These are phyloP conservation scores for Penicillium sp. DNA, from an alignment of 2,329 filamentous ascomycete genomes.

Conservation along the genomic window DNA sequence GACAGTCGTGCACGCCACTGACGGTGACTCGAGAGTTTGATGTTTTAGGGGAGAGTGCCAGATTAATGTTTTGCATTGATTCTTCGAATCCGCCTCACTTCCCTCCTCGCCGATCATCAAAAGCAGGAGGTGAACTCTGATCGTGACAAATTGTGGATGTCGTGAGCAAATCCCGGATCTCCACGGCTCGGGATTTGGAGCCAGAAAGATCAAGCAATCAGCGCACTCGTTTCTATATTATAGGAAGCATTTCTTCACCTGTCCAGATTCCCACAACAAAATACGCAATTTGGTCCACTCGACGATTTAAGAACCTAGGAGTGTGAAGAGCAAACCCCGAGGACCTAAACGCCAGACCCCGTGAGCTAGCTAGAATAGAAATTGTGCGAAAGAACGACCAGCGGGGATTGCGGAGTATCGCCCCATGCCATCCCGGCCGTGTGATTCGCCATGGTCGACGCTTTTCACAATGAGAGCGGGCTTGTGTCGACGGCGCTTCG, in stretches of 20 bases:
- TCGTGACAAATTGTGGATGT: constrained; percentile 14
- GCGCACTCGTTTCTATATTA: constrained; percentile 31
- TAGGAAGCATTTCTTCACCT: constrained; percentile 4
- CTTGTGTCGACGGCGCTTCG: constrained; percentile 26
- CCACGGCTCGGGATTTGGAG: constrained; percentile 36
- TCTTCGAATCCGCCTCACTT: background rate
- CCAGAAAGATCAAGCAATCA: constrained; percentile 31
- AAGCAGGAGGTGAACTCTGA: background rate
- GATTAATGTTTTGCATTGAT: background rate
- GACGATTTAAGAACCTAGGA: background rate
- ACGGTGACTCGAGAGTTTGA: background rate
- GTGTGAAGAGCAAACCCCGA: background rate
- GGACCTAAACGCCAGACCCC: background rate
- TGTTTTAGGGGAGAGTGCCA: constrained; percentile 2
- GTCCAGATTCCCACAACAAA: background rate
- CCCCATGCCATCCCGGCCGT: constrained; percentile 14
- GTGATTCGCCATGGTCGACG: constrained; percentile 25
- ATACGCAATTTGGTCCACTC: background rate
- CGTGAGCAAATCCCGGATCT: constrained; percentile 36
- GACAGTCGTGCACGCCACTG: background rate
- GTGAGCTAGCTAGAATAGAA: background rate
- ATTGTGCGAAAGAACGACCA: background rate
- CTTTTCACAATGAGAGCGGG: constrained; percentile 23
- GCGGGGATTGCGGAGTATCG: constrained; percentile 13
- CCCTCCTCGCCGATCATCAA: background rate